phyloP scores from a whole-genome alignment of 352 stramenopile species.

The Phytophthora lateralis region DNA sequence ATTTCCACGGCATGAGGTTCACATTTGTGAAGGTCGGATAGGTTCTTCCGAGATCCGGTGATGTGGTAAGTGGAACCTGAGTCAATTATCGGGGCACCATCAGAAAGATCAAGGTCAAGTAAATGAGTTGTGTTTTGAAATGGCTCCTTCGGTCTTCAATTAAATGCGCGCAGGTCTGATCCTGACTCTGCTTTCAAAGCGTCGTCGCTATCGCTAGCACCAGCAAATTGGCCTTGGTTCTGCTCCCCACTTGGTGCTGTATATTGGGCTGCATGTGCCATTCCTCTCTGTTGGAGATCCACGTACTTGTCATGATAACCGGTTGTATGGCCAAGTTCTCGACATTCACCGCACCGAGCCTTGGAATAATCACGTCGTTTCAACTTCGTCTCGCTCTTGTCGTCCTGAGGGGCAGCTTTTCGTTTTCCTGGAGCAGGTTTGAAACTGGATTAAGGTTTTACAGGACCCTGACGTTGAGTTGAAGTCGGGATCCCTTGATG shows the following conservation, averaged over 20 bases:
- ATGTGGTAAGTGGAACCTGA: neutral
- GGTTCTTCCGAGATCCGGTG: neutral
- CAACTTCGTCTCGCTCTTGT: neutral
- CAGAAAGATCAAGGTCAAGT: neutral
- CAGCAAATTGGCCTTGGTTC: too few species aligned
- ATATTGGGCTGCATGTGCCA: too few species aligned
- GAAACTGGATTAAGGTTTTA: too few species aligned
- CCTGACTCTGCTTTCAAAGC: too few species aligned
- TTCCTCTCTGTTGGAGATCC: too few species aligned
- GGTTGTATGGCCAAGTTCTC: neutral
- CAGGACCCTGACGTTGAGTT: neutral
- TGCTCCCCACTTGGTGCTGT: too few species aligned
- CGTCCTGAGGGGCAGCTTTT: too few species aligned
- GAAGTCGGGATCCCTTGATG: neutral
- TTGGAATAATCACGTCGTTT: neutral
- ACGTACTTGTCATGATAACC: neutral
- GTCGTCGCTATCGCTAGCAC: too few species aligned
- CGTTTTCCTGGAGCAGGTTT: too few species aligned
- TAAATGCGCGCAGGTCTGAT: neutral
- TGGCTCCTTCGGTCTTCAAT: neutral
- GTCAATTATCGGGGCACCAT: neutral
- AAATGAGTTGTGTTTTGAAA: neutral
- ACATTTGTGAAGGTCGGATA: neutral
- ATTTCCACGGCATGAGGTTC: neutral
- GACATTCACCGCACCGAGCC: neutral